These are phyloP conservation scores for Marsdenia floribunda DNA, from an alignment of 257 asterid genomes.

Conservation along the genomic window DNA sequence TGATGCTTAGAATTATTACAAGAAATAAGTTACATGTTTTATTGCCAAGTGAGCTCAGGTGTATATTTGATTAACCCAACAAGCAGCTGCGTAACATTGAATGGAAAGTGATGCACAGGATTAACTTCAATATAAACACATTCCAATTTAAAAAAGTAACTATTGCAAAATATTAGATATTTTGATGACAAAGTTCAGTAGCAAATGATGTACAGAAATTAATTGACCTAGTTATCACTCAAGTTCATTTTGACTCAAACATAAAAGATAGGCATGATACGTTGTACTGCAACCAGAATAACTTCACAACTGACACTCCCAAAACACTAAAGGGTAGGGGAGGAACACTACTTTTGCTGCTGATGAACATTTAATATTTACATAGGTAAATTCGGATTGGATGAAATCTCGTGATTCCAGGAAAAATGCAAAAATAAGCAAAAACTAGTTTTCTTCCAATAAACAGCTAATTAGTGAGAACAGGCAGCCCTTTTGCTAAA, in stretches of 20 bases:
- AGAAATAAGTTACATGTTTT: background rate
- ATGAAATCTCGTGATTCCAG: background rate
- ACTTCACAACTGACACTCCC: background rate
- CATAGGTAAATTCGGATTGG: background rate
- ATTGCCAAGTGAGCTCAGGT: background rate
- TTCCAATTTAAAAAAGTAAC: no score
- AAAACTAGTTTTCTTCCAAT: background rate
- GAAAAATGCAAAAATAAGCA: background rate
- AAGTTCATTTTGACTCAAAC: background rate
- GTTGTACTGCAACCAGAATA: background rate
- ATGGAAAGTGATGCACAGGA: background rate
- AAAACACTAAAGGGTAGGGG: background rate
- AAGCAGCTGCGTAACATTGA: background rate
- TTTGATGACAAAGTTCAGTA: background rate
- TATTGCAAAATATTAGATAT: background rate
- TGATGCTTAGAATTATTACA: background rate
- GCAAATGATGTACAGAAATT: background rate
- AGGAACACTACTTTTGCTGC: background rate
- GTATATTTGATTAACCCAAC: background rate
- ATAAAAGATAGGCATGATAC: background rate
- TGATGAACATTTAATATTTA: background rate
- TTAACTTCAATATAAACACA: background rate
- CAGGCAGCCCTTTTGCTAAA: background rate
- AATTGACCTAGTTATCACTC: background rate
- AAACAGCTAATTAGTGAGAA: constrained; percentile 2